These are phyloP conservation scores for Madurella mycetomatis DNA, from an alignment of 2,329 filamentous ascomycete species.

Conservation along the genomic window DNA sequence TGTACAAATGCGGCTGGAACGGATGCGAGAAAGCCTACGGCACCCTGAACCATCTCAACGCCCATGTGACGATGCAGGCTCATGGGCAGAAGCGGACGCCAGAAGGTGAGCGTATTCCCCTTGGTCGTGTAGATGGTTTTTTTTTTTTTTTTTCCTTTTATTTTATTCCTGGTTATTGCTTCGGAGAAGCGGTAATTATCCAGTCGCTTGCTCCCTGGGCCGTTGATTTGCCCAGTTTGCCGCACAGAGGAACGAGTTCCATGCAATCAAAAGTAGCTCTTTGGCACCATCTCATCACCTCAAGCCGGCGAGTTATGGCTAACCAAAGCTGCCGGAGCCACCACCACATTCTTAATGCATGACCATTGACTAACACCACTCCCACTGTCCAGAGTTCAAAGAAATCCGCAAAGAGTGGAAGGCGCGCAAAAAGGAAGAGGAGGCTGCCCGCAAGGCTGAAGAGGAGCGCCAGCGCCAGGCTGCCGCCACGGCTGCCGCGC, in stretches of 20 bases:
- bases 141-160: background rate
- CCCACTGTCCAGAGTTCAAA: constrained; percentile 73
- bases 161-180: background rate
- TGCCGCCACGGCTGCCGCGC: constrained; percentile 46
- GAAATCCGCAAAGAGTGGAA: constrained; percentile 99
- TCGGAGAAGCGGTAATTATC: background rate
- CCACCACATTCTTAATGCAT: constrained; percentile 22
- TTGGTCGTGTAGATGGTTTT: background rate
- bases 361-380: constrained; percentile 28
- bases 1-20: constrained; percentile 99
- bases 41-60: constrained; percentile 94
- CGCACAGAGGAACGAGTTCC: background rate
- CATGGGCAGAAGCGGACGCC: constrained; percentile 92
- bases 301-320: constrained; percentile 47
- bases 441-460: constrained; percentile 80
- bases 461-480: constrained; percentile 70
- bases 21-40: constrained; percentile 98
- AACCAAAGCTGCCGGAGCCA: constrained; percentile 30
- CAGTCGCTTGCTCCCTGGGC: background rate
- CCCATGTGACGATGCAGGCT: constrained; percentile 98
- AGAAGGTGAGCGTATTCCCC: constrained; percentile 66
- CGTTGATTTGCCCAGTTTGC: background rate
- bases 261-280: background rate
- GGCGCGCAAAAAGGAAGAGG: constrained; percentile 98
- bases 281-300: background rate